These are phyloP conservation scores for Dalechampia spathulata DNA, from an alignment of 441 rosid species.

Conservation along the genomic window DNA sequence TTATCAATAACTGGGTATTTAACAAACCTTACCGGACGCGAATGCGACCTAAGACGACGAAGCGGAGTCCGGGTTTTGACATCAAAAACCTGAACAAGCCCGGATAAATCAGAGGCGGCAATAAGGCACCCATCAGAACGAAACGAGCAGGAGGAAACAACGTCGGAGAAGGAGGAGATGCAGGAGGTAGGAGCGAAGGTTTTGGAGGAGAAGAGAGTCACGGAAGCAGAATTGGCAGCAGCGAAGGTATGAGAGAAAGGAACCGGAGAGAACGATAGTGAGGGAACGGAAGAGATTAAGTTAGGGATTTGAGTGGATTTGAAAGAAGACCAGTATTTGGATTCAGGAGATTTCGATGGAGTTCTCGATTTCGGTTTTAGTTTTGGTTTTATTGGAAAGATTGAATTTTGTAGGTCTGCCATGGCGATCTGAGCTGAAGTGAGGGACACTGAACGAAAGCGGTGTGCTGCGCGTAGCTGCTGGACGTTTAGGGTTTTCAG, in stretches of 20 bases:
- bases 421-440: too few species aligned
- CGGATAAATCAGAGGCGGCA: conserved; percentile 80
- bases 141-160: conserved; percentile 38
- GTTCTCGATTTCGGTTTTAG: conserved; percentile 49
- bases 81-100: conserved; percentile 65
- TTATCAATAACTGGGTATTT: conserved; percentile 68
- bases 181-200: conserved; percentile 36
- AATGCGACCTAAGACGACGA: conserved; percentile 74
- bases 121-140: conserved; percentile 71
- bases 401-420: conserved; percentile 20
- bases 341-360: conserved; percentile 60
- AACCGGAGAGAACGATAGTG: conserved; percentile 60
- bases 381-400: conserved; percentile 64
- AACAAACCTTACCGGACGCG: conserved; percentile 69
- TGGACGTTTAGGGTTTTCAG: background rate
- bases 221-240: conserved; percentile 57
- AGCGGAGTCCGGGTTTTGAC: conserved; percentile 63
- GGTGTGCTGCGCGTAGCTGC: background rate
- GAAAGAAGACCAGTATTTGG: conserved; percentile 84
- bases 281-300: conserved; percentile 53
- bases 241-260: conserved; percentile 45
- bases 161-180: conserved; percentile 39
- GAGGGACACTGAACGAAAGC: background rate
- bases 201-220: conserved; percentile 51
- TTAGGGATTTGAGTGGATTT: conserved; percentile 45